Conservation (phyloP, 768 basidiomycete genomes). For the Agaricus bisporus region DNA sequence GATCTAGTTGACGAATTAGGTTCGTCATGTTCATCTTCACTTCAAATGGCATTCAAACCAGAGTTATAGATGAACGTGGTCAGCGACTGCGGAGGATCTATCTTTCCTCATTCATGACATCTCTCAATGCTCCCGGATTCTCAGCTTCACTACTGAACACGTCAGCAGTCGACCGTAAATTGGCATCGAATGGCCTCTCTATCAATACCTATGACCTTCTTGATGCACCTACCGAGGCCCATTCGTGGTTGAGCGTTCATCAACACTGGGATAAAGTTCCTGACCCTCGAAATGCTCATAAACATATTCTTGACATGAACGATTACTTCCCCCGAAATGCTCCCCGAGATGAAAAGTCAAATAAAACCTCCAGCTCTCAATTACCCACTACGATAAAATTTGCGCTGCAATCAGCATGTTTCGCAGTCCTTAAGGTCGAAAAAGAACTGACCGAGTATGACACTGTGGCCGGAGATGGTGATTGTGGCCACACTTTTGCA, state of each 20-base stretch:
- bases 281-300: not conserved
- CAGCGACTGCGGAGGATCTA: slow-evolving; percentile 38
- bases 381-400: not conserved
- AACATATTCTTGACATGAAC: not conserved
- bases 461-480: slow-evolving; percentile 57
- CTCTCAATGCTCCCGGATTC: slow-evolving; percentile 55
- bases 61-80: slow-evolving; percentile 18
- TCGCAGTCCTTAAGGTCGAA: slow-evolving; percentile 38
- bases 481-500: slow-evolving; percentile 55
- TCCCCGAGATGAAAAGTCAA: too few species aligned
- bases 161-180: slow-evolving; percentile 22
- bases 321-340: not conserved
- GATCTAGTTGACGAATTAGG: slow-evolving; percentile 37
- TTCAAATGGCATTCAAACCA: not conserved
- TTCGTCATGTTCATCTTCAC: slow-evolving; percentile 19
- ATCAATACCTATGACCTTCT: slow-evolving; percentile 27
- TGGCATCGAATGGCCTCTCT: not conserved
- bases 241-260: slow-evolving; percentile 33
- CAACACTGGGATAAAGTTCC: slow-evolving; percentile 20
- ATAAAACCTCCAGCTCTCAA: not conserved
- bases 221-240: slow-evolving; percentile 37
- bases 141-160: slow-evolving; percentile 47
- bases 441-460: slow-evolving; percentile 52
- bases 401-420: slow-evolving; percentile 32
- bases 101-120: slow-evolving; percentile 49